Evolutionary conservation across 169 alveolate genomes (phyloP).

Genomic region (Pseudocohnilembus persalinus): DNA sequence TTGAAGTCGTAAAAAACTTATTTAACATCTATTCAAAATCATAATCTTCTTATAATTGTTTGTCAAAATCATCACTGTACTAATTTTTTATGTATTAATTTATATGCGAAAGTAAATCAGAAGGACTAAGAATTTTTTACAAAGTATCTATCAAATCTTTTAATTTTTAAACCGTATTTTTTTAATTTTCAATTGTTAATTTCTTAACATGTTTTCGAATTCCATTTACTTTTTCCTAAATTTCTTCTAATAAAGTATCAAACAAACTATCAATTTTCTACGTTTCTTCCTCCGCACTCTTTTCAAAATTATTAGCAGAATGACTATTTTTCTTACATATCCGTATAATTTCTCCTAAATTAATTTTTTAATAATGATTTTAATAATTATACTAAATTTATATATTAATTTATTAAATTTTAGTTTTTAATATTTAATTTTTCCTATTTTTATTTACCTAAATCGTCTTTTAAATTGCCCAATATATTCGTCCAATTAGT

Average conservation of each 20-base stretch:
- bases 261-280: constrained; percentile 19
- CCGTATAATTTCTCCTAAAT: background rate
- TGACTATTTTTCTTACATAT: background rate
- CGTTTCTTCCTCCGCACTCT: background rate
- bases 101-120: background rate
- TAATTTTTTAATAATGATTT: no score
- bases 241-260: constrained; percentile 7
- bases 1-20: background rate
- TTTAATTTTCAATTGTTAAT: background rate
- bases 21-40: constrained; percentile 7
- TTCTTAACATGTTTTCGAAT: constrained; percentile 5
- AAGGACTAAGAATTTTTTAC: constrained; percentile 4
- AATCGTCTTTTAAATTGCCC: background rate
- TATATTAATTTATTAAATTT: no score
- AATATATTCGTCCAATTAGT: constrained; percentile 22
- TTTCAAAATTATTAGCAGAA: background rate
- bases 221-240: background rate
- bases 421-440: background rate
- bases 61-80: background rate
- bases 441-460: background rate
- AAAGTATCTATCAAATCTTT: background rate
- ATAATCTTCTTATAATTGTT: background rate
- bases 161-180: background rate
- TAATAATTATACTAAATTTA: no score
- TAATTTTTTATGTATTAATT: background rate